phyloP scores from a whole-genome alignment of 331 rosid species.

The Rhamnella rubrinervis region DNA sequence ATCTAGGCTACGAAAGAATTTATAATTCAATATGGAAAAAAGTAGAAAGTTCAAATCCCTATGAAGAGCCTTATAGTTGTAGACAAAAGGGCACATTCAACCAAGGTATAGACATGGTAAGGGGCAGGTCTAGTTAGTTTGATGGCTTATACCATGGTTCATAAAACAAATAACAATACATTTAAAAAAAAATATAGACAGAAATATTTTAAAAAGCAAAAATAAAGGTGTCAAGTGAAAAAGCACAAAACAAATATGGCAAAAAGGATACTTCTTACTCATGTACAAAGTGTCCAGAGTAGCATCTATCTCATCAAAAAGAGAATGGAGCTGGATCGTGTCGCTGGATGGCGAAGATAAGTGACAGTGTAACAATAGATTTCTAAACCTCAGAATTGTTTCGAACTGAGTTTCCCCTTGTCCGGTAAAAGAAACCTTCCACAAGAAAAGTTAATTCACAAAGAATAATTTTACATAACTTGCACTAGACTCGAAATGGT shows the following conservation, averaged over 20 bases:
- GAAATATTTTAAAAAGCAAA: background rate
- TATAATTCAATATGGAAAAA: too few species aligned
- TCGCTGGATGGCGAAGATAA: slow-evolving; percentile 96
- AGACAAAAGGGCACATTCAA: too few species aligned
- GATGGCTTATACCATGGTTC: too few species aligned
- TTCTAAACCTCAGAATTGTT: slow-evolving; percentile 97
- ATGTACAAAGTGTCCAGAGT: slow-evolving; percentile 97
- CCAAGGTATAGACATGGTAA: too few species aligned
- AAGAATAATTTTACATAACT: background rate
- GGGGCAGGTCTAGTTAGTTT: too few species aligned
- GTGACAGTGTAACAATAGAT: slow-evolving; percentile 96
- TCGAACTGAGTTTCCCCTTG: slow-evolving; percentile 99
- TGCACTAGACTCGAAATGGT: background rate
- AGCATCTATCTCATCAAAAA: slow-evolving; percentile 95
- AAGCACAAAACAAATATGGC: slow-evolving; percentile 10
- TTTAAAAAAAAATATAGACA: too few species aligned
- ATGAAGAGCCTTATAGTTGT: too few species aligned
- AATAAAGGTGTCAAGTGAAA: background rate
- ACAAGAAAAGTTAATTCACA: slow-evolving; percentile 3
- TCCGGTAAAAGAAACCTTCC: slow-evolving; percentile 95
- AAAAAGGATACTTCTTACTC: slow-evolving; percentile 90
- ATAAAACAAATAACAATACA: too few species aligned
- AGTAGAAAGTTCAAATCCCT: too few species aligned
- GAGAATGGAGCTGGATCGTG: slow-evolving; percentile 99
- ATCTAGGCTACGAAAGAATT: too few species aligned